Percentiles rank a stretch among this genome's conserved stretches.
Conservation (phyloP, 352 stramenopile genomes). For the Globisporangium solare region DNA sequence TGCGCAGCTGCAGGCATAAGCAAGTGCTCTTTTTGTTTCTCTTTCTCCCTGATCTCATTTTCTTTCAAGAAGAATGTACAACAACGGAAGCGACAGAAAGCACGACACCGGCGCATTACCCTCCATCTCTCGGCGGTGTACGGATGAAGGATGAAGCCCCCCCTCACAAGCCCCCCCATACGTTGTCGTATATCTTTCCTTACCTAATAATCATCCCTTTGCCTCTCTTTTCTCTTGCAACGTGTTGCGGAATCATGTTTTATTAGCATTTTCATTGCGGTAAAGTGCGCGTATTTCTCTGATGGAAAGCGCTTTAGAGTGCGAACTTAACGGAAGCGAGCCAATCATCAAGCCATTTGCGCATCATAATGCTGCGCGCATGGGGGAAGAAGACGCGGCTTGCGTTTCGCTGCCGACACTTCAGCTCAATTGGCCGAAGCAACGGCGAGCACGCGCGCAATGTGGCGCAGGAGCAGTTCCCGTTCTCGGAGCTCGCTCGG, state of each 20-base stretch:
- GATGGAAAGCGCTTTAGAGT: not conserved
- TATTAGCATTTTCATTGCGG: not conserved
- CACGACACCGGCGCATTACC: too few species aligned
- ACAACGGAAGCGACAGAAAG: too few species aligned
- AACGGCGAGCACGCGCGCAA: not conserved
- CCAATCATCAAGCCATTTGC: not conserved
- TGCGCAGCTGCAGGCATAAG: conserved; percentile 39
- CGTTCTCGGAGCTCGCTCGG: conserved; percentile 36
- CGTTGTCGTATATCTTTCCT: too few species aligned
- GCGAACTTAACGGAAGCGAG: not conserved
- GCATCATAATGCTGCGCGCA: not conserved
- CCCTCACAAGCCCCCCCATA: not conserved
- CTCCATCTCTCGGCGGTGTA: too few species aligned
- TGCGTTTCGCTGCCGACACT: not conserved
- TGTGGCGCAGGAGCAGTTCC: not conserved
- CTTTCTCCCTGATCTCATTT: not conserved
- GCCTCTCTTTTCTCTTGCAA: conserved; percentile 2
- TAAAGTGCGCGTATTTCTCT: not conserved
- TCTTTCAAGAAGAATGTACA: too few species aligned
- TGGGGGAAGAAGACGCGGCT: not conserved
- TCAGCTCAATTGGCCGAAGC: not conserved
- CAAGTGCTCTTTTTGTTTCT: not conserved
- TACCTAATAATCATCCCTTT: too few species aligned
- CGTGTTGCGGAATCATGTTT: too few species aligned
- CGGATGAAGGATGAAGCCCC: too few species aligned